These are phyloP conservation scores for Magnusiomyces ingens DNA, from an alignment of 1,139 yeast species.

Conservation along the genomic window DNA sequence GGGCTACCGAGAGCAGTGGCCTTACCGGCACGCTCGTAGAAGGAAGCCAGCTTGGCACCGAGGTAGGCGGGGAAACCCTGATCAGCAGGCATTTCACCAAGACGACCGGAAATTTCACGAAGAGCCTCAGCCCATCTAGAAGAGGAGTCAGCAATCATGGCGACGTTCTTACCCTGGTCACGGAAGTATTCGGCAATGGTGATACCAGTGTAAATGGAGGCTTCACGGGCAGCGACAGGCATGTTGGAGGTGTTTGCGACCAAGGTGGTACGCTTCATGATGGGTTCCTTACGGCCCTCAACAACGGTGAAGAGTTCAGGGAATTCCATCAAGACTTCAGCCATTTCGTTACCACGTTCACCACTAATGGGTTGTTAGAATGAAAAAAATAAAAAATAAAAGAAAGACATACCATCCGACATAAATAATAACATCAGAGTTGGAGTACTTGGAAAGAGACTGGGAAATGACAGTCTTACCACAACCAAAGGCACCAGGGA, in stretches of 20 bases:
- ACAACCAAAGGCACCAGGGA: conserved; percentile 99
- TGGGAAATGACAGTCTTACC: conserved; percentile 99
- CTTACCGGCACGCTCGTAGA: conserved; percentile 99
- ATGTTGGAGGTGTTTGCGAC: conserved; percentile 98
- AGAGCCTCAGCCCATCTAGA: conserved; percentile 99
- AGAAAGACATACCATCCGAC: conserved; percentile 50
- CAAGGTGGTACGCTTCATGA: conserved; percentile 97
- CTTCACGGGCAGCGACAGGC: conserved; percentile 99
- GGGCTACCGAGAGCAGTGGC: conserved; percentile 95
- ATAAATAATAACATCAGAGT: conserved; percentile 91
- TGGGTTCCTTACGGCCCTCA: conserved; percentile 92
- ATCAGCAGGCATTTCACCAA: conserved; percentile 99
- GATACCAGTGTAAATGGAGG: conserved; percentile 97
- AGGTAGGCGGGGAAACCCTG: conserved; percentile 99
- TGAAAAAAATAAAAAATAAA: conserved; percentile 23
- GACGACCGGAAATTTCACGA: conserved; percentile 99
- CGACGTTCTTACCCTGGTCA: conserved; percentile 98
- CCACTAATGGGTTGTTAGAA: conserved; percentile 44
- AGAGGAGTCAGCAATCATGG: conserved; percentile 99
- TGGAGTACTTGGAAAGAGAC: conserved; percentile 92
- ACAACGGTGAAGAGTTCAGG: conserved; percentile 92
- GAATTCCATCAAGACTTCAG: conserved; percentile 98
- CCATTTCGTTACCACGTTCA: conserved; percentile 98
- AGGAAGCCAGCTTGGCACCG: conserved; percentile 97
- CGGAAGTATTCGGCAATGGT: conserved; percentile 98